phyloP scores from a whole-genome alignment of 1,284 basidiomycete genomes.

The Stereum hirsutum region DNA sequence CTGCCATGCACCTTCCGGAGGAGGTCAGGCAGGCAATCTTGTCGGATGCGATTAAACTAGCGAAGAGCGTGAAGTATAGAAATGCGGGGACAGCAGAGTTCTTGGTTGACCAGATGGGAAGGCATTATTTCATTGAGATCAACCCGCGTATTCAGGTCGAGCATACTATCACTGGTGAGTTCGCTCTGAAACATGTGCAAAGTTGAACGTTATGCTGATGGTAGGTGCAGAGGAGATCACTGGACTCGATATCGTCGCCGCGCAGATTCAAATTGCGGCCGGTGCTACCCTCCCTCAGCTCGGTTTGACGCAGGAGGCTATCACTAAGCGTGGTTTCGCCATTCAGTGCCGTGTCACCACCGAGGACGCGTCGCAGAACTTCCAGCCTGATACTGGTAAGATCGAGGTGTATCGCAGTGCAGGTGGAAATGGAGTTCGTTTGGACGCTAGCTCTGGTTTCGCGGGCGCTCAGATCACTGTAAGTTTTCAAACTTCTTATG shows the following conservation, averaged over 20 bases:
- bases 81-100: slow-evolving; percentile 98
- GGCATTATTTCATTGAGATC: slow-evolving; percentile 99
- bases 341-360: slow-evolving; percentile 99
- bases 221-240: slow-evolving; percentile 85
- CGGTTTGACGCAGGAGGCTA: slow-evolving; percentile 93
- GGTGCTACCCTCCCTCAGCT: slow-evolving; percentile 94
- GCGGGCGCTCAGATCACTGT: slow-evolving; percentile 99
- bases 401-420: slow-evolving; percentile 99
- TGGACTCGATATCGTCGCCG: slow-evolving; percentile 96
- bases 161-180: slow-evolving; percentile 89
- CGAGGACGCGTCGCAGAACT: slow-evolving; percentile 86
- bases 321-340: slow-evolving; percentile 93
- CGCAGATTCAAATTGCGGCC: slow-evolving; percentile 97
- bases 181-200: background rate
- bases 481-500: slow-evolving; percentile 16
- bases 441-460: slow-evolving; percentile 96
- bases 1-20: slow-evolving; percentile 90
- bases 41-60: slow-evolving; percentile 89
- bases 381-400: slow-evolving; percentile 99
- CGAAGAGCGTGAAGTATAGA: slow-evolving; percentile 86
- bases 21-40: slow-evolving; percentile 86
- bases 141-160: slow-evolving; percentile 98
- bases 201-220: slow-evolving; percentile 6
- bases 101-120: slow-evolving; percentile 90
- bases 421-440: slow-evolving; percentile 96